Evolutionary conservation across 2,329 filamentous ascomycete genomes (phyloP).

Genomic region (Sporothrix dimorphospora): DNA sequence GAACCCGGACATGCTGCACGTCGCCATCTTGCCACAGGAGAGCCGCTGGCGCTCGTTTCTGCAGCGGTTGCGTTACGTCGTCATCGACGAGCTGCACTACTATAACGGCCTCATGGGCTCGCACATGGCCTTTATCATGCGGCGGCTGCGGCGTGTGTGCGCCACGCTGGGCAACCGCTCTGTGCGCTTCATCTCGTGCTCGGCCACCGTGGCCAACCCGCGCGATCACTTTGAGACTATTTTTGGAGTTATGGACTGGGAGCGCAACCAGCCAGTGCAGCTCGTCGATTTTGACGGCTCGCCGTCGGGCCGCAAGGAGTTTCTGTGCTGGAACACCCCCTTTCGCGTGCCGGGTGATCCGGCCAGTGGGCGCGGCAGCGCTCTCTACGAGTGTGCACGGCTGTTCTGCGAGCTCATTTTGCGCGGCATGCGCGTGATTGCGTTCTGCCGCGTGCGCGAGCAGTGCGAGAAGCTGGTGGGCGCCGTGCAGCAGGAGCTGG

Average conservation of each 20-base stretch:
- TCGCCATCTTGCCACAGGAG: constrained; percentile 91
- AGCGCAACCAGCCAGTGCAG: constrained; percentile 52
- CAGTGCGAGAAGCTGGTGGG: constrained; percentile 84
- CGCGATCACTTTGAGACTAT: constrained; percentile 89
- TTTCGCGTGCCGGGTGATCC: constrained; percentile 88
- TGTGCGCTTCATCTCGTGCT: constrained; percentile 92
- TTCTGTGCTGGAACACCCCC: constrained; percentile 96
- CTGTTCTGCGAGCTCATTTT: constrained; percentile 89
- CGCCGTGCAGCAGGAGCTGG: constrained; percentile 78
- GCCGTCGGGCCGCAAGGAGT: constrained; percentile 89
- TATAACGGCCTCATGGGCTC: constrained; percentile 95
- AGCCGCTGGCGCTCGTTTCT: constrained; percentile 85
- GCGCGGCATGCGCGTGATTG: constrained; percentile 86
- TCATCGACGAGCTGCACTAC: constrained; percentile 89
- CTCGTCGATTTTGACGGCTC: constrained; percentile 91
- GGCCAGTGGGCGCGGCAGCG: constrained; percentile 80
- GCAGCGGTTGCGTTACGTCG: constrained; percentile 85
- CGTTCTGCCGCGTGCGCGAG: constrained; percentile 86
- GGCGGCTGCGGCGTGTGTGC: constrained; percentile 82
- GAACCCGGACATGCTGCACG: constrained; percentile 96
- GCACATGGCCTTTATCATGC: constrained; percentile 94
- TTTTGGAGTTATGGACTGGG: constrained; percentile 75
- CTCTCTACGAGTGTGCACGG: constrained; percentile 81
- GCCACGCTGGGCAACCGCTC: constrained; percentile 83
- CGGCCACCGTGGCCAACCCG: constrained; percentile 93